phyloP scores from a whole-genome alignment of 1,284 basidiomycete genomes.

The Marasmius sp. region DNA sequence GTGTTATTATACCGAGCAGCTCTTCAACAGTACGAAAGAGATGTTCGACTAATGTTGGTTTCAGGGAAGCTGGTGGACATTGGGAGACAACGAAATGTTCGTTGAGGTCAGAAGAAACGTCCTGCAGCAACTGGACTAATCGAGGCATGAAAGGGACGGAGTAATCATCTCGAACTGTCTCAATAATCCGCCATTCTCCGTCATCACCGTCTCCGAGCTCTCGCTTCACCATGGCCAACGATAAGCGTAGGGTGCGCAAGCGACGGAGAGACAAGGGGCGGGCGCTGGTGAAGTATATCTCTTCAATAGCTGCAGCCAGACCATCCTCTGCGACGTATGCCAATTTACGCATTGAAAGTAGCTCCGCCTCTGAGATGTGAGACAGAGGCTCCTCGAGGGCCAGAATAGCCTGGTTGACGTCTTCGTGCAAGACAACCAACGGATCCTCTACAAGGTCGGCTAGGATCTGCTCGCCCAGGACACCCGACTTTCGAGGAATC shows the following conservation, averaged over 20 bases:
- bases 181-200: slow-evolving; percentile 53
- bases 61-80: slow-evolving; percentile 28
- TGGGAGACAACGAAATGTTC: slow-evolving; percentile 44
- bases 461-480: slow-evolving; percentile 68
- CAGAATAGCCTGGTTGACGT: slow-evolving; percentile 57
- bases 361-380: slow-evolving; percentile 59
- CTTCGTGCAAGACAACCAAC: slow-evolving; percentile 53
- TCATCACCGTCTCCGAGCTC: slow-evolving; percentile 47
- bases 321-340: slow-evolving; percentile 68
- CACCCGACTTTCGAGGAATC: slow-evolving; percentile 57
- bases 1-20: slow-evolving; percentile 48
- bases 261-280: slow-evolving; percentile 50
- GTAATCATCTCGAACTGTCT: slow-evolving; percentile 59
- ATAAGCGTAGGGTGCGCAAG: slow-evolving; percentile 59
- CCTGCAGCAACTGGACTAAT: slow-evolving; percentile 51
- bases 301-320: slow-evolving; percentile 58
- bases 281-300: slow-evolving; percentile 49
- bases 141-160: slow-evolving; percentile 54
- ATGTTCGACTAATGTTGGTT: slow-evolving; percentile 45
- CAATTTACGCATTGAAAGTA: slow-evolving; percentile 53
- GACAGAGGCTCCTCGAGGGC: slow-evolving; percentile 53
- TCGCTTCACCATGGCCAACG: slow-evolving; percentile 52
- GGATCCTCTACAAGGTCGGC: slow-evolving; percentile 61
- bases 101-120: slow-evolving; percentile 51
- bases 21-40: slow-evolving; percentile 56